Evolutionary conservation across 441 rosid species (phyloP).

Genomic region (Theobroma grandiflorum): DNA sequence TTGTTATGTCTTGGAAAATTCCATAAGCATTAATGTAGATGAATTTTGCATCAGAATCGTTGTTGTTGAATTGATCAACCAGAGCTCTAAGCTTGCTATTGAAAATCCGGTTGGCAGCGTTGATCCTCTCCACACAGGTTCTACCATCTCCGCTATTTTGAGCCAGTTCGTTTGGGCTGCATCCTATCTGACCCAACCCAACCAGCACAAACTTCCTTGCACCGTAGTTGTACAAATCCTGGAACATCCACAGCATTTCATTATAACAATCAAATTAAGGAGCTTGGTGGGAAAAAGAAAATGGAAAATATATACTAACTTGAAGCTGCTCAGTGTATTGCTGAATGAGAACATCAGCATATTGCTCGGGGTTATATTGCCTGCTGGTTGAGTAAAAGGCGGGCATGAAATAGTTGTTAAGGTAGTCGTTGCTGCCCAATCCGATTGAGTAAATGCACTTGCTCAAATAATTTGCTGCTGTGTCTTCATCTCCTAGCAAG

Average conservation of each 20-base stretch:
- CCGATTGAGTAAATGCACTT: conserved; percentile 77
- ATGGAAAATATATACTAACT: conserved; percentile 36
- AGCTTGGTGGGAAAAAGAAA: neutral
- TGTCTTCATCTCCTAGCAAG: conserved; percentile 64
- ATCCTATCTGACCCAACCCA: conserved; percentile 83
- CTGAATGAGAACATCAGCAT: conserved; percentile 56
- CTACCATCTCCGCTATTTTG: conserved; percentile 72
- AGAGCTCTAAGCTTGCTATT: conserved; percentile 72
- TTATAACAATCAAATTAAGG: neutral
- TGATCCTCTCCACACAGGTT: conserved; percentile 76
- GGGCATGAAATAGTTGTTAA: conserved; percentile 93
- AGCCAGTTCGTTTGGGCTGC: conserved; percentile 81
- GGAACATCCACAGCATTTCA: conserved; percentile 2
- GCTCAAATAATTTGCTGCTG: conserved; percentile 65
- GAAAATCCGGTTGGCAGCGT: conserved; percentile 76
- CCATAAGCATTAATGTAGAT: conserved; percentile 77
- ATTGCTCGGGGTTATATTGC: conserved; percentile 63
- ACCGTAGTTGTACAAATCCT: conserved; percentile 73
- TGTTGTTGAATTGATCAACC: conserved; percentile 66
- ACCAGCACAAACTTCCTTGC: conserved; percentile 79
- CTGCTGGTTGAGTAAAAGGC: conserved; percentile 59
- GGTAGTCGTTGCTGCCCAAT: conserved; percentile 90
- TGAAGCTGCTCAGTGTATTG: conserved; percentile 64
- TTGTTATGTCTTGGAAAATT: conserved; percentile 73
- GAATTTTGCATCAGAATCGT: conserved; percentile 63